Base-by-base conservation (phyloP, 805 yeast genomes). In the Priceomyces fermenticarens region DNA sequence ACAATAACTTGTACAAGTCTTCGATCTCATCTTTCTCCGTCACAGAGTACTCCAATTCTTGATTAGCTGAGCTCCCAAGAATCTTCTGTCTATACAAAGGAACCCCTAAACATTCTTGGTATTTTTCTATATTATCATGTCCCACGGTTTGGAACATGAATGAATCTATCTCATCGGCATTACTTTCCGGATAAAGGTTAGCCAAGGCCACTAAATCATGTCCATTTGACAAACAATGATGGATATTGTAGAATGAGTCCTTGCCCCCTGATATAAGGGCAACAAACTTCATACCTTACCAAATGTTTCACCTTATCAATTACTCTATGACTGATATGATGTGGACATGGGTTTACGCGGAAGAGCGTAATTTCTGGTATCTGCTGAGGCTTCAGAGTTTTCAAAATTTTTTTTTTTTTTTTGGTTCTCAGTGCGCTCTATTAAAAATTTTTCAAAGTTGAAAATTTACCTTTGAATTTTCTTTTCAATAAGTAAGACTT, bases 81-180 rank as follows among this genome's bases (percentile, higher is more conserved):
- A 91, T 88, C 10, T 72, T 70, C 4, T 75, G 78, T 38, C 96
- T 65, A 54, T 83, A 88, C 57, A 93, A 63, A 0, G 99, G 98
- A 1, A 85, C 79, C 6, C 80, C 90, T 32, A 86, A 65, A 53
- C 96, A 86, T 44, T 81, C 72, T 2, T 76, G 66, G 54, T 90
- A 88, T 39, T 67, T 61, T 0, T 77, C 73, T 2, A 93, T 71
- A 3, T 85, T 78, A 46, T 85, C 87, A 60, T 86, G 93, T 0
- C 99, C 99, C 6, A 93, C 98, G 0, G 99, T 93, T 63, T 93
- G 99, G 62, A 87, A 93, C 99, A 93, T 93, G 57, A 84, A 91
- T 40, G 96, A 87, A 59, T 93, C 97, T 40, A 93, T 65, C 60
- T 93, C 99, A 49, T 63, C 64, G n/a, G 43, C 43, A 35, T 55